Percentiles rank a stretch among this genome's conserved stretches.
Conservation (phyloP, 2,329 filamentous ascomycete species). For the Didymella sp. region DNA sequence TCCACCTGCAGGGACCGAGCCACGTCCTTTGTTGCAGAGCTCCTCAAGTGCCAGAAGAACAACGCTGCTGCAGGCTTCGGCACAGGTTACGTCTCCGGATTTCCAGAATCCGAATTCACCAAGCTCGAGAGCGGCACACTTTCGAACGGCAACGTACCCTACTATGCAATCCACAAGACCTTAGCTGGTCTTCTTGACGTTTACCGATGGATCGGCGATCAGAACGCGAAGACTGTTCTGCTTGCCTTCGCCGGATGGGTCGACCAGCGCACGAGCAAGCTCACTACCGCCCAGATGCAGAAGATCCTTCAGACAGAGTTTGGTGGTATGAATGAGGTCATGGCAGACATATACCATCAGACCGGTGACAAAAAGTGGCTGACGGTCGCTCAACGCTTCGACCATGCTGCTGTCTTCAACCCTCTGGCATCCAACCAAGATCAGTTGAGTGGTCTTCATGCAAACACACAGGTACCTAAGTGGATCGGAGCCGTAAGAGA, state of each 20-base stretch:
- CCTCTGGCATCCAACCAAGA: constrained; percentile 1
- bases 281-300: neutral
- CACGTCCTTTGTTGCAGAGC: neutral
- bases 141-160: neutral
- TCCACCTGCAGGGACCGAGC: neutral
- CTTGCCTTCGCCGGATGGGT: constrained; percentile 2
- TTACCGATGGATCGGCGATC: constrained; percentile 1
- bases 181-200: neutral
- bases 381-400: constrained; percentile 1
- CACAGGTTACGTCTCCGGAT: neutral
- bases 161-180: constrained; percentile 6
- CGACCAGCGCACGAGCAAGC: neutral
- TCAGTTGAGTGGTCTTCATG: neutral
- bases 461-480: neutral
- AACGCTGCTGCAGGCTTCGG: constrained; percentile 4
- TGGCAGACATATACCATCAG: constrained; percentile 5
- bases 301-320: neutral
- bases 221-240: neutral
- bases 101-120: neutral
- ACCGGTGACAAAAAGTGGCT: neutral
- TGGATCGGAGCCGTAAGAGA: neutral
- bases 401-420: neutral
- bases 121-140: constrained; percentile 1
- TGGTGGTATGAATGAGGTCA: constrained; percentile 5
- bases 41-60: constrained; percentile 6